These are phyloP conservation scores for Tetramitus jugosus DNA, from an alignment of 208 protist genomes.

Conservation along the genomic window DNA sequence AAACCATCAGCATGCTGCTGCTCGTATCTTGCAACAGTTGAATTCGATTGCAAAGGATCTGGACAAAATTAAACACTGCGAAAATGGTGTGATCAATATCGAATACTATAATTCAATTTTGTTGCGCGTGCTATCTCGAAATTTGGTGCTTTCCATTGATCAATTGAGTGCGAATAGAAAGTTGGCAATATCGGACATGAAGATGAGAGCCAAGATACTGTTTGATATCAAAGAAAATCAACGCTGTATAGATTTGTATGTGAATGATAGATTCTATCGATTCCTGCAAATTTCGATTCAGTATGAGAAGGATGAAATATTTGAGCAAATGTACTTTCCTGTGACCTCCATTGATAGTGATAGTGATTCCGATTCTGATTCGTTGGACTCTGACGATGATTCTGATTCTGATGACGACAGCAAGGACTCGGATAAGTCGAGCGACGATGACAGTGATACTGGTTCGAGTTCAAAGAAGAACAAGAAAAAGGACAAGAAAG, in stretches of 20 bases:
- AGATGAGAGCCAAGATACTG: neutral
- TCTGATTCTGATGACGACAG: neutral
- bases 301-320: neutral
- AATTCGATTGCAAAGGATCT: neutral
- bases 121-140: neutral
- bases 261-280: neutral
- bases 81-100: conserved; percentile 5
- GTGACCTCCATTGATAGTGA: too few relatives aligned
- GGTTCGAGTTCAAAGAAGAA: neutral
- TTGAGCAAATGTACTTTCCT: neutral
- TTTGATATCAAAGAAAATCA: neutral
- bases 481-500: neutral
- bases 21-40: neutral
- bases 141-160: neutral
- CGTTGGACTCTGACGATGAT: neutral
- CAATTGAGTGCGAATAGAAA: neutral
- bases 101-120: neutral
- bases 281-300: neutral
- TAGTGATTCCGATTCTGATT: neutral
- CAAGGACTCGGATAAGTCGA: neutral
- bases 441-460: neutral
- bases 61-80: neutral
- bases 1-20: neutral
- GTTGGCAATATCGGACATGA: neutral
- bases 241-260: neutral